Evolutionary conservation across 768 basidiomycete species (phyloP).

Genomic region (Hydnomerulius pinastri): DNA sequence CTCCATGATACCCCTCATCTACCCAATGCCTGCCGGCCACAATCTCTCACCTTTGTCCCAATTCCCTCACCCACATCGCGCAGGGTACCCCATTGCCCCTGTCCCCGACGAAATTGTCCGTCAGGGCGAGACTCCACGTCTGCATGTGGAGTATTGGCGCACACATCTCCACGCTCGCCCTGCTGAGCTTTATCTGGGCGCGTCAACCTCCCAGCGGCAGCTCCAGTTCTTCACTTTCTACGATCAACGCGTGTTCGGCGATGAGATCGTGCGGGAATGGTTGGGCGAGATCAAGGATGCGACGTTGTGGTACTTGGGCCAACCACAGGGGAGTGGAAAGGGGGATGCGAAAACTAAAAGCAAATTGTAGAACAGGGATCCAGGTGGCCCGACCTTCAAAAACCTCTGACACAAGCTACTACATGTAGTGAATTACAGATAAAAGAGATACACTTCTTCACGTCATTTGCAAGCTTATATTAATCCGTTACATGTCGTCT

Average conservation of each 20-base stretch:
- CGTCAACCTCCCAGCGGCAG: constrained; percentile 34
- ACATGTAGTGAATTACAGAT: no score
- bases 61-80: constrained; percentile 14
- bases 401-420: no score
- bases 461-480: no score
- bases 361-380: no score
- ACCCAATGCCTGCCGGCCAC: constrained; percentile 26
- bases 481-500: no score
- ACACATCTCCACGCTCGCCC: constrained; percentile 43
- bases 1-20: constrained; percentile 33
- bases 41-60: constrained; percentile 21
- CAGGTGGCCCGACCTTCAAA: no score
- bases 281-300: constrained; percentile 41
- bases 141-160: constrained; percentile 15
- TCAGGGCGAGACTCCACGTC: constrained; percentile 1
- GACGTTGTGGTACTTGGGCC: constrained; percentile 25
- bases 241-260: constrained; percentile 46
- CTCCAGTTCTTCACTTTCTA: constrained; percentile 37
- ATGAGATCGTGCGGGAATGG: constrained; percentile 42
- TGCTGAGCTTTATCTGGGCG: constrained; percentile 43
- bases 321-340: neutral
- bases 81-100: constrained; percentile 1
- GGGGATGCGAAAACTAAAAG: no score
- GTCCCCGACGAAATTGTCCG: neutral
- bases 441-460: no score